Evolutionary conservation across 768 basidiomycete species (phyloP), one percentile per base, ranked within the genome.

Genomic region (Leccinum arenicola): DNA sequence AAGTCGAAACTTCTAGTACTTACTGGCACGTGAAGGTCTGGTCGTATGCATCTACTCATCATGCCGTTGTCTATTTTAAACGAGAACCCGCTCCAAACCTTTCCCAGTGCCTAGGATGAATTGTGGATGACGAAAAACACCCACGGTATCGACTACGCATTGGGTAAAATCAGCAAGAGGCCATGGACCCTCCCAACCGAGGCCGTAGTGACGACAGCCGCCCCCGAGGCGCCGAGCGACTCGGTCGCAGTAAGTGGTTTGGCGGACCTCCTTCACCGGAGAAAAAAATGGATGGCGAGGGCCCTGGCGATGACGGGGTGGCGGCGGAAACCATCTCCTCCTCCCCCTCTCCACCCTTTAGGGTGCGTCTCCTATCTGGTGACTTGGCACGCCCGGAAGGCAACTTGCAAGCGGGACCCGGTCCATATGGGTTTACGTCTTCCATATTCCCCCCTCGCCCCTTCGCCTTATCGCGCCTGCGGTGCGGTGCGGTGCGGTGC

Each of bases 11-110:
- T 60, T 63, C 56, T 50, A 55, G n/a, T 17, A 19, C n/a, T 43
- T 15, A 19, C 19, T 45, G 11, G 63, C 62, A 57, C 63, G 70
- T 67, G 63, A 69, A 43, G 31, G n/a, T 51, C 35, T 17, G 23
- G 12, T 23, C 19, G 23, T 58, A 50, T 52, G 49, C 40, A 57
- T 45, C 10, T 21, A 25, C 40, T 36, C 61, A 48, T 58, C 64
- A 11, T 31, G 6, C 17, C 50, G 8, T 54, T 25, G 17, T 47
- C 38, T 54, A 38, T 48, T 61, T 61, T 51, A 21, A 38, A 54
- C 23, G 15, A 33, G 17, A 7, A 11, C 6, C 35, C 40, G 29
- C 29, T 52, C 27, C 50, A 55, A 23, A 31, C 4, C 21, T 14
- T 29, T 45, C 63, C 58, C 38, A 45, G 43, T 45, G 11, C 27